Evolutionary conservation across 164 flowering plant species (phyloP), one percentile per base, ranked within the genome.

Genomic region (Malania oleifera): DNA sequence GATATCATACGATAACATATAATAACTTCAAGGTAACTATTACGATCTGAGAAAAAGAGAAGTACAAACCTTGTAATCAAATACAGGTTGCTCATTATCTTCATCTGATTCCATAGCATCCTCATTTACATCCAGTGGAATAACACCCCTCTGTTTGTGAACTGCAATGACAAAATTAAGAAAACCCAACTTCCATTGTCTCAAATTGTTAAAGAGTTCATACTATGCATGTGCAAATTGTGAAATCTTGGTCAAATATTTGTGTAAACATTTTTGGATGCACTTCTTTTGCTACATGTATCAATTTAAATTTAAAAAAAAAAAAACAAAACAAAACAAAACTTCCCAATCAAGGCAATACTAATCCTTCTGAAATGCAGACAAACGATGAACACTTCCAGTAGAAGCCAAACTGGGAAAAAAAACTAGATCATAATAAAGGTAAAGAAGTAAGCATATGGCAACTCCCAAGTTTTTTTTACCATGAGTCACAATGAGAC

Each of bases 81-180:
- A 77, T 5, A 92, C 87, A 0, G 92, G 89, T 15, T 74, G 72
- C 60, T 77, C 93, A 17, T 66, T 60, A 73, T 91, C 93, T 43
- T 82, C 93, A 74, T 87, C 95, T 4, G 95, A 85, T 0, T 73
- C 80, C 45, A 43, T 87, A 34, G 50, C 37, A 75, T 79, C 88
- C 20, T 48, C 81, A 59, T 81, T 68, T 18, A 79, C 44, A 34
- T 89, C 84, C 52, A 92, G 63, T 2, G 96, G 88, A 56, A 92
- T 38, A 24, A 81, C 61, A 68, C 87, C 98, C 60, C 93, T 82
- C 72, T 87, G 86, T 63, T 87, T 89, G 73, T 87, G 91, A 80
- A 92, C 98, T 89, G 73, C 69, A 74, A 61, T 22, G 1, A 46
- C 24, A 40, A 28, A 47, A 61, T 5, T 6, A 22, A 29, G 22